Base-by-base conservation (phyloP, 352 stramenopile species). In the Globisporangium paroecandrum region DNA sequence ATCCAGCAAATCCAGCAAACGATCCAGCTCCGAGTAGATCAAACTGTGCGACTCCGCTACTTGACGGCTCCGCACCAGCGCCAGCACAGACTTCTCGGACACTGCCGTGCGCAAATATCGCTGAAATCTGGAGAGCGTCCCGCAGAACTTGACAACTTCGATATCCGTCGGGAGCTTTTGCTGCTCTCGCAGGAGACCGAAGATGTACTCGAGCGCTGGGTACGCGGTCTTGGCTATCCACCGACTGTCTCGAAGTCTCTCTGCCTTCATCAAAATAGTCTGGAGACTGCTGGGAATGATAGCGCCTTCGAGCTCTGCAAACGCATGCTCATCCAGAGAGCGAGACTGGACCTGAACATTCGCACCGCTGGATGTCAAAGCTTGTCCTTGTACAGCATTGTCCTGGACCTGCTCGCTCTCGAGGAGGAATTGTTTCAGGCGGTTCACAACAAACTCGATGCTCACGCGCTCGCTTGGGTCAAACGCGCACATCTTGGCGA, bases 401-500 rank as follows among this genome's bases (percentile, higher is more conserved):
- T 43, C 10, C 36, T 43, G 36, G 36, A 43, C 0, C 36, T 56
- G 49, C 22, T 56, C 9, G 49, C 22, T 56, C 0, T 56, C 49
- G 7, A 29, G 22, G n/a, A 57, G 8, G 9, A 57, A 54, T 8
- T 41, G 38, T 6, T 27, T 38, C 51, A 68, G 55, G 7, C 18
- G n/a, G 7, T 34, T 24, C 7, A 32, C 63, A 9, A 68, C 53
- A 20, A 15, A 36, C 12, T 36, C 24, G 6, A 57, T 20, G 5
- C 22, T 51, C 13, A 38, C 27, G 1, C 63, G 53, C 10, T 38
- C 71, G 24, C 64, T 69, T 8, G 77, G 77, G 25, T 87, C 74
- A 4, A 60, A 51, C 53, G 79, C 76, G 46, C 84, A 89, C 84
- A 89, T 92, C n/a, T 72, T 64, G 8, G 77, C 62, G 9, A 90